Conservation (phyloP, 1,139 yeast species). For the Hansenula anomala region DNA sequence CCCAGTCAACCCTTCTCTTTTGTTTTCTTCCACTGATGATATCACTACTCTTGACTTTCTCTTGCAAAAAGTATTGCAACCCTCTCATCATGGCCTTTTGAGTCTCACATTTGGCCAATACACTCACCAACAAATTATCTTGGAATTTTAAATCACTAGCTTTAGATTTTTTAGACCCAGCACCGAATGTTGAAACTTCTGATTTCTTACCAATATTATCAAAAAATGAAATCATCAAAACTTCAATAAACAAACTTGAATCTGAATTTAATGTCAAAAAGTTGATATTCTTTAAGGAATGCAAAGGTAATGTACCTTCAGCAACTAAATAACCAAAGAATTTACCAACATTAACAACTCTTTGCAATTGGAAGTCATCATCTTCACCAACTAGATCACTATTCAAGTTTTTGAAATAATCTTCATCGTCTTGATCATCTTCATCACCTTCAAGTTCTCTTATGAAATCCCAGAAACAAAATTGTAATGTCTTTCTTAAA, state of each 20-base stretch:
- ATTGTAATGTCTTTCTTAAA: constrained; percentile 80
- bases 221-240: constrained; percentile 63
- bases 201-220: constrained; percentile 64
- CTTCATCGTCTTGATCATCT: constrained; percentile 33
- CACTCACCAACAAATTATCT: constrained; percentile 48
- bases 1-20: constrained; percentile 66
- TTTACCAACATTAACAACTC: constrained; percentile 69
- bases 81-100: constrained; percentile 66
- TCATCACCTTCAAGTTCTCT: constrained; percentile 62
- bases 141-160: constrained; percentile 41
- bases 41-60: constrained; percentile 45
- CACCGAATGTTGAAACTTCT: constrained; percentile 45
- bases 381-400: constrained; percentile 30
- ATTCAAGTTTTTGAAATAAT: constrained; percentile 20
- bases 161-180: constrained; percentile 32
- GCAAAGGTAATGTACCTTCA: constrained; percentile 69
- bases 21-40: constrained; percentile 58
- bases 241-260: constrained; percentile 65
- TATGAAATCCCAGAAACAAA: constrained; percentile 85
- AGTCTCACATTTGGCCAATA: constrained; percentile 58
- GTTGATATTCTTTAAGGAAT: constrained; percentile 67
- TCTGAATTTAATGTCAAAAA: constrained; percentile 70
- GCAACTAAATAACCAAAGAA: constrained; percentile 73
- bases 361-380: constrained; percentile 49
- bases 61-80: constrained; percentile 60